A percentile compares a stretch with the other conserved stretches of the same genome.
These are phyloP conservation scores for Platismatia glauca DNA, from an alignment of 495 filamentous ascomycete species.

Conservation along the genomic window DNA sequence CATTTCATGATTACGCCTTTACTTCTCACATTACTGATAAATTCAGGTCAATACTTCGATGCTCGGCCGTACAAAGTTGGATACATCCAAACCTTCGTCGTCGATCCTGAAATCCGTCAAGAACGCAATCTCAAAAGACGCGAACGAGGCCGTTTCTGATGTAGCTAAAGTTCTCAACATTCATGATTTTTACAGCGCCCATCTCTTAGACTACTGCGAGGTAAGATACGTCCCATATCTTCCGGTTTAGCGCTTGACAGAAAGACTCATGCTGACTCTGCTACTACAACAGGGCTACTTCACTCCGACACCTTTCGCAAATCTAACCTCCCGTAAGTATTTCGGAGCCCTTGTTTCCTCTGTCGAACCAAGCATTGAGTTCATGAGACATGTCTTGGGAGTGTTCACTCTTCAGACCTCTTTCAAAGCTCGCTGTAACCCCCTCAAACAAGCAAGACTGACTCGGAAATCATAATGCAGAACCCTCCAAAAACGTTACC, in stretches of 20 bases:
- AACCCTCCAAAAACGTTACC: conserved; percentile 44
- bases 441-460: too few species aligned
- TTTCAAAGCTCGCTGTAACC: too few species aligned
- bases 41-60: conserved; percentile 55
- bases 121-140: conserved; percentile 23
- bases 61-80: conserved; percentile 45
- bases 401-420: too few species aligned
- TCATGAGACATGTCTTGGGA: too few species aligned
- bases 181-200: conserved; percentile 65
- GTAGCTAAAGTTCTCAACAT: conserved; percentile 45
- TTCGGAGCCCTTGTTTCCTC: too few species aligned
- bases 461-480: too few species aligned
- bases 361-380: too few species aligned
- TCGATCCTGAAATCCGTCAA: conserved; percentile 23
- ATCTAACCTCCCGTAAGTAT: conserved; percentile 40
- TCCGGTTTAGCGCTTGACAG: not conserved
- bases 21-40: conserved; percentile 8
- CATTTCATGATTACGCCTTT: conserved; percentile 11
- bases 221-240: conserved; percentile 19
- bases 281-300: conserved; percentile 41
- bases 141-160: conserved; percentile 35
- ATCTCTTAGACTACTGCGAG: conserved; percentile 61
- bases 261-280: not conserved
- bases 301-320: conserved; percentile 36
- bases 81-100: conserved; percentile 21